Evolutionary conservation across 768 basidiomycete genomes (phyloP).

Genomic region (Daedaleopsis sinensis): DNA sequence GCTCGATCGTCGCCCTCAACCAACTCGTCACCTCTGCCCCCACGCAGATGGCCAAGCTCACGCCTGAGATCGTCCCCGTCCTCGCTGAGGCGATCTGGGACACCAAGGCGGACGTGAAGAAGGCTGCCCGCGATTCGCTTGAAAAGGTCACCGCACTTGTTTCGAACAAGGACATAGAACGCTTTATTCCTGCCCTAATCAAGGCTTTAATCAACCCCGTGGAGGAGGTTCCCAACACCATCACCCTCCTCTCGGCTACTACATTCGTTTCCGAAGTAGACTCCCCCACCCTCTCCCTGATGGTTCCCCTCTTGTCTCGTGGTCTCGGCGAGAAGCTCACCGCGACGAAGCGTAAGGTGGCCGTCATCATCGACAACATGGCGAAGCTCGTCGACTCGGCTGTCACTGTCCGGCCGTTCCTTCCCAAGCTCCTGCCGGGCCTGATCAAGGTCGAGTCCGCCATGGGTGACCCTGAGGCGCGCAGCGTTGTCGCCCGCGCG

Average conservation of each 20-base stretch:
- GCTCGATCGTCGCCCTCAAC: constrained; percentile 79
- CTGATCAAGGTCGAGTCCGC: constrained; percentile 93
- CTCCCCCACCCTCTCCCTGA: constrained; percentile 93
- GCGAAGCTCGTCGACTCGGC: constrained; percentile 95
- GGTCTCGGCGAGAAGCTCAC: constrained; percentile 95
- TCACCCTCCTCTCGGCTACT: constrained; percentile 93
- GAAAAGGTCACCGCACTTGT: constrained; percentile 93
- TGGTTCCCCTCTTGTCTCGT: constrained; percentile 94
- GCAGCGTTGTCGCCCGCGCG: constrained; percentile 87
- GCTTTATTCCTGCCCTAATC: constrained; percentile 96
- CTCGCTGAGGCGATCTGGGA: constrained; percentile 98
- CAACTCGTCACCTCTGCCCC: constrained; percentile 87
- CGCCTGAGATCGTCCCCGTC: constrained; percentile 93
- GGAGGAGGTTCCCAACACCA: constrained; percentile 97
- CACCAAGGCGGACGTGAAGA: constrained; percentile 98
- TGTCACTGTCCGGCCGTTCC: constrained; percentile 94
- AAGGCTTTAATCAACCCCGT: constrained; percentile 98
- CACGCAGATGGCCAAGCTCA: constrained; percentile 81
- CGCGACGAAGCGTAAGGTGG: constrained; percentile 96
- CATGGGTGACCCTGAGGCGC: constrained; percentile 98
- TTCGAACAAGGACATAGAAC: constrained; percentile 98
- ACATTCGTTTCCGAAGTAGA: constrained; percentile 99
- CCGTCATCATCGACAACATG: constrained; percentile 99
- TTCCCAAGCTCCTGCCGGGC: constrained; percentile 93
- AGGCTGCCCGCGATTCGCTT: constrained; percentile 92